A percentile compares a stretch with the other conserved stretches of the same genome.
These are phyloP conservation scores for Taphrina sp. DNA, from an alignment of 1,139 yeast species.

Conservation along the genomic window DNA sequence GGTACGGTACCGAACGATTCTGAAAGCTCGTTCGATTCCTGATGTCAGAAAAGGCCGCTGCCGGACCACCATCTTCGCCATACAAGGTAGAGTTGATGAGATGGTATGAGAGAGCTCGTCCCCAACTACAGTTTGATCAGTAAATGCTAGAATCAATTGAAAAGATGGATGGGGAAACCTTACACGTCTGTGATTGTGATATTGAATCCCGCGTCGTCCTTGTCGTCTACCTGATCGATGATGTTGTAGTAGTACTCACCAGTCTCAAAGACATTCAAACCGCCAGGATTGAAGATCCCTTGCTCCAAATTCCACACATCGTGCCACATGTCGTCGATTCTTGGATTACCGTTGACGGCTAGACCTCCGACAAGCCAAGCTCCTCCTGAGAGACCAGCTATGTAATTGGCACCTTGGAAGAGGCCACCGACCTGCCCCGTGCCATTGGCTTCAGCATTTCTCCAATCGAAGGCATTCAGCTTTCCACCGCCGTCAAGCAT, in stretches of 20 bases:
- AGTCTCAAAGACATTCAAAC: constrained; percentile 49
- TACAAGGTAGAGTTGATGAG: constrained; percentile 53
- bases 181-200: constrained; percentile 80
- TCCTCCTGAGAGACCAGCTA: constrained; percentile 86
- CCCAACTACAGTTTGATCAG: no score
- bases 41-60: constrained; percentile 64
- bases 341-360: constrained; percentile 39
- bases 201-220: constrained; percentile 73
- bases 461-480: constrained; percentile 71
- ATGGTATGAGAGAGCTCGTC: constrained; percentile 77
- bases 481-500: constrained; percentile 88
- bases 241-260: constrained; percentile 58
- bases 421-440: constrained; percentile 75
- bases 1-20: constrained; percentile 78
- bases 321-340: constrained; percentile 34
- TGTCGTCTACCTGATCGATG: constrained; percentile 55
- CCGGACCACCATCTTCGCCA: constrained; percentile 57
- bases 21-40: constrained; percentile 56
- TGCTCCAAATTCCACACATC: constrained; percentile 45
- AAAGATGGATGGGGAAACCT: no score
- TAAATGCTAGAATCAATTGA: no score
- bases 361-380: constrained; percentile 76
- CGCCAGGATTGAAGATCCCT: constrained; percentile 66
- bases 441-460: constrained; percentile 61
- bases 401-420: constrained; percentile 71